phyloP scores from a whole-genome alignment of 2,329 filamentous ascomycete species.

The Periconia sp. region DNA sequence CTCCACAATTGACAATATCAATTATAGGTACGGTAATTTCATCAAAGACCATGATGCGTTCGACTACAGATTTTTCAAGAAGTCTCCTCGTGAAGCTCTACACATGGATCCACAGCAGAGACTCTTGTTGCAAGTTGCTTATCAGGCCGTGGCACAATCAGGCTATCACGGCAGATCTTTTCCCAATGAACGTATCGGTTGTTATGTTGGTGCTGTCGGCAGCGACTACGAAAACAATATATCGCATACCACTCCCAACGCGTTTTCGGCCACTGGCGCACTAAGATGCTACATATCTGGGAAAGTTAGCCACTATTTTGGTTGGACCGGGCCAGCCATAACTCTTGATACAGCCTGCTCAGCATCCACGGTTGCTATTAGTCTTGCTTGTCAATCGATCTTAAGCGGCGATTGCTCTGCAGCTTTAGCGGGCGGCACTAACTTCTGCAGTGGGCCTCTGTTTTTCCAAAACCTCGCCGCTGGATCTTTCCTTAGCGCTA shows the following conservation, averaged over 20 bases:
- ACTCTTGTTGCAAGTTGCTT: constrained; percentile 20
- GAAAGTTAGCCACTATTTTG: constrained; percentile 27
- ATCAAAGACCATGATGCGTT: constrained; percentile 30
- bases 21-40: constrained; percentile 20
- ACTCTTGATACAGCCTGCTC: constrained; percentile 42
- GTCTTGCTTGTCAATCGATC: constrained; percentile 30
- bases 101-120: constrained; percentile 33
- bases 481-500: constrained; percentile 47
- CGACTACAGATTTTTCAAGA: constrained; percentile 35
- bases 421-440: constrained; percentile 43
- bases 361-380: constrained; percentile 31
- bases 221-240: constrained; percentile 33
- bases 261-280: no score
- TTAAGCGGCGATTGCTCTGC: constrained; percentile 26
- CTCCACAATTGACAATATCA: no score
- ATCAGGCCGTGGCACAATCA: constrained; percentile 39
- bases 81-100: constrained; percentile 20
- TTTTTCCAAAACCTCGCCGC: constrained; percentile 40
- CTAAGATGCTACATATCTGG: no score
- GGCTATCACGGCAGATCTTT: constrained; percentile 24
- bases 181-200: no score
- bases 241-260: constrained; percentile 15
- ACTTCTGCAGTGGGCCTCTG: constrained; percentile 33
- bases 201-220: constrained; percentile 35
- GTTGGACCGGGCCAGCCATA: constrained; percentile 26